These are phyloP conservation scores for Acacia pycnantha DNA, from an alignment of 331 rosid species.

Conservation along the genomic window DNA sequence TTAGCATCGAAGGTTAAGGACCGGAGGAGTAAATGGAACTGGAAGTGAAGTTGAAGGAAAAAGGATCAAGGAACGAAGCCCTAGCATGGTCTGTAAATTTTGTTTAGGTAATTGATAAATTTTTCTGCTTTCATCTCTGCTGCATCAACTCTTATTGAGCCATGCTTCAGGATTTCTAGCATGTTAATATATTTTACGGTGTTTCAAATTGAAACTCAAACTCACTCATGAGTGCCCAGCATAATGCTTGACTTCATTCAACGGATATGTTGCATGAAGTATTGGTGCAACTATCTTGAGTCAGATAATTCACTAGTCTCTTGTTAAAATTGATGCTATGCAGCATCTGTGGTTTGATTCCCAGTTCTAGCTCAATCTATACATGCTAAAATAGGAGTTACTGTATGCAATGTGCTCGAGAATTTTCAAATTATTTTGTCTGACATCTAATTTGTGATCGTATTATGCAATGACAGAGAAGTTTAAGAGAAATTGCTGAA, in stretches of 20 bases:
- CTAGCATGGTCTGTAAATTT: background rate
- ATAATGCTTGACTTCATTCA: background rate
- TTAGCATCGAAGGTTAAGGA: too few relatives aligned
- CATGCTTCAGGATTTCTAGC: background rate
- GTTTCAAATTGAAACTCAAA: background rate
- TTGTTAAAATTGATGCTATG: background rate
- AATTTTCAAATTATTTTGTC: background rate
- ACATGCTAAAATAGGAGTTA: background rate
- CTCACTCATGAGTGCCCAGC: background rate
- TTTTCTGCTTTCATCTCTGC: background rate
- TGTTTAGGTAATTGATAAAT: background rate
- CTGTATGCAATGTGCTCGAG: background rate
- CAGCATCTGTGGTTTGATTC: background rate
- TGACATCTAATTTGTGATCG: slow-evolving; percentile 12
- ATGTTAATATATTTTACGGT: background rate
- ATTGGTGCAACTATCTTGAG: background rate
- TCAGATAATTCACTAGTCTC: background rate
- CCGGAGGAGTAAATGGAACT: too few relatives aligned
- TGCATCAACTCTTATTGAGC: background rate
- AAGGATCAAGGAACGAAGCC: background rate
- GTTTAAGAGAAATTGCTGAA: slow-evolving; percentile 66
- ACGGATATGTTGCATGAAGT: background rate
- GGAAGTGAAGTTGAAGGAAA: background rate
- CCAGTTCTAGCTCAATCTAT: background rate
- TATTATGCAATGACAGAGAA: slow-evolving; percentile 60